Conservation (phyloP, 2,329 filamentous ascomycete genomes). For the Aspergillus hiratsukae region DNA sequence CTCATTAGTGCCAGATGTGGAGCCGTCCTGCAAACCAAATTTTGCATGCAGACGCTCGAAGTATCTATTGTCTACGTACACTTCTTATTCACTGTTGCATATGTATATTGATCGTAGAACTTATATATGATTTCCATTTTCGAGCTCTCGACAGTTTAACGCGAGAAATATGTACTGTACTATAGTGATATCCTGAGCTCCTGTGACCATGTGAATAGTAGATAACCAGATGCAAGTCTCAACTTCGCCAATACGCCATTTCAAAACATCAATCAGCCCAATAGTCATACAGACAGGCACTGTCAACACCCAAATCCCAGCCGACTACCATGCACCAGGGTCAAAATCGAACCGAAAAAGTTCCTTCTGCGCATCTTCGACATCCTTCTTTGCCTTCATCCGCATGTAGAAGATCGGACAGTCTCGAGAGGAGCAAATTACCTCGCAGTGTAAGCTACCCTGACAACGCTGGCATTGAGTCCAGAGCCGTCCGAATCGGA, state of each 20-base stretch:
- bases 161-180: background rate
- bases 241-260: constrained; percentile 10
- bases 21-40: background rate
- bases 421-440: constrained; percentile 93
- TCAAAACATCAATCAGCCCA: background rate
- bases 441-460: constrained; percentile 95
- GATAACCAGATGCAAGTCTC: background rate
- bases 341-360: constrained; percentile 84
- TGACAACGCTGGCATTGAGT: constrained; percentile 98
- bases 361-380: constrained; percentile 91
- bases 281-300: constrained; percentile 13
- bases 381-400: constrained; percentile 99
- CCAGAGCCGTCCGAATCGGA: constrained; percentile 89
- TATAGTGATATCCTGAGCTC: background rate
- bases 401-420: constrained; percentile 99
- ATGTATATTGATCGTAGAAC: background rate
- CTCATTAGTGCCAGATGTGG: background rate
- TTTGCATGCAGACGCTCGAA: background rate
- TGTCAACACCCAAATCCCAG: background rate
- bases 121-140: background rate
- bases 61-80: too few relatives aligned
- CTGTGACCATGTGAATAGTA: background rate
- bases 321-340: constrained; percentile 59
- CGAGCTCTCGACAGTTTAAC: background rate
- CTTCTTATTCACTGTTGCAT: background rate